A percentile compares a stretch with the other conserved stretches of the same genome.
Conservation (phyloP, 768 basidiomycete genomes). For the Dacryopinax spathularia region DNA sequence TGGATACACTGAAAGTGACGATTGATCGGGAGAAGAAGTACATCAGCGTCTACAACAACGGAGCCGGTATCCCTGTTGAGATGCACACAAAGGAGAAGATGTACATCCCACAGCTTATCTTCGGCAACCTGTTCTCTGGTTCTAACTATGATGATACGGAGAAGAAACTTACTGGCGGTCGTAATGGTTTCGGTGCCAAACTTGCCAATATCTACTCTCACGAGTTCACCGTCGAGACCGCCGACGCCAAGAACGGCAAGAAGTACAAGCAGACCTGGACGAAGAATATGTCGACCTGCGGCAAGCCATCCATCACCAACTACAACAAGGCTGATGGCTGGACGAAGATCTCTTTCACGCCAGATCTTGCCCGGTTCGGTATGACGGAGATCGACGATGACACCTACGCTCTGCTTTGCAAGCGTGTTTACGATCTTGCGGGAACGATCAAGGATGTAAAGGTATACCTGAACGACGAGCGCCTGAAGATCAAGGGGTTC, state of each 20-base stretch:
- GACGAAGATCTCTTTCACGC: constrained; percentile 83
- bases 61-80: constrained; percentile 91
- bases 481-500: constrained; percentile 86
- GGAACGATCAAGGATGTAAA: constrained; percentile 90
- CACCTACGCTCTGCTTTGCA: constrained; percentile 71
- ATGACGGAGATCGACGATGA: constrained; percentile 87
- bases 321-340: constrained; percentile 78
- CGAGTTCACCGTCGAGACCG: constrained; percentile 92
- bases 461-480: constrained; percentile 83
- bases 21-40: constrained; percentile 70
- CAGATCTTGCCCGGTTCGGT: constrained; percentile 82
- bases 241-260: constrained; percentile 66
- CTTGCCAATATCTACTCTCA: constrained; percentile 95
- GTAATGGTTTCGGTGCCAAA: constrained; percentile 97
- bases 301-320: constrained; percentile 85
- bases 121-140: constrained; percentile 83
- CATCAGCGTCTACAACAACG: constrained; percentile 93
- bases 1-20: constrained; percentile 82
- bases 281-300: constrained; percentile 81
- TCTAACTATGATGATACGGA: constrained; percentile 99
- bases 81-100: constrained; percentile 86
- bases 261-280: constrained; percentile 95
- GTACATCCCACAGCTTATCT: constrained; percentile 94
- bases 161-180: constrained; percentile 94
- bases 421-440: constrained; percentile 93